Percentiles rank a stretch among this genome's conserved stretches.
phyloP scores from a whole-genome alignment of 441 rosid species.

The Gossypium davidsonii region DNA sequence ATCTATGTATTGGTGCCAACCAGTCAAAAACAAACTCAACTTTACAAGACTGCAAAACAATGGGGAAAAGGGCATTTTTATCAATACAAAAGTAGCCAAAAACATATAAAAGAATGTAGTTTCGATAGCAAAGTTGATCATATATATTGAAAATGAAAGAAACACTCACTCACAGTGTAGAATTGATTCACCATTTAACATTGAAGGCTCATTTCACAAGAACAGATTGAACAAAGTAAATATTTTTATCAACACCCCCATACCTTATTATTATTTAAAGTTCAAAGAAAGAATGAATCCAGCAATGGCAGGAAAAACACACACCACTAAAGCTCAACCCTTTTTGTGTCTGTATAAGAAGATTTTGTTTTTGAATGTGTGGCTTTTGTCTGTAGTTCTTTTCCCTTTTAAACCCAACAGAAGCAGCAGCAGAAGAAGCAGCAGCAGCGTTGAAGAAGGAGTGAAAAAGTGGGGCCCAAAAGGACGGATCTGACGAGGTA shows the following conservation, averaged over 20 bases:
- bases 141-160: too few relatives aligned
- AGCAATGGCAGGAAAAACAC: neutral
- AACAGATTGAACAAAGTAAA: constrained; percentile 25
- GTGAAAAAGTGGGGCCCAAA: constrained; percentile 17
- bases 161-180: constrained; percentile 16
- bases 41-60: constrained; percentile 24
- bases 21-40: constrained; percentile 16
- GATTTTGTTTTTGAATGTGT: neutral
- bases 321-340: neutral
- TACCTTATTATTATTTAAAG: neutral
- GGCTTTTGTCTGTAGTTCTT: neutral
- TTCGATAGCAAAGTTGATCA: constrained; percentile 17
- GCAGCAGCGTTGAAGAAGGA: neutral
- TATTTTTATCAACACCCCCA: constrained; percentile 13
- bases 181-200: neutral
- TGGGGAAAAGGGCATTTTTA: constrained; percentile 10
- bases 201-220: constrained; percentile 31
- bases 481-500: constrained; percentile 45
- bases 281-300: neutral
- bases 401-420: too few relatives aligned
- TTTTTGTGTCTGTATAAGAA: neutral
- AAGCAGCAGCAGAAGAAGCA: neutral
- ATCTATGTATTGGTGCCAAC: constrained; percentile 31
- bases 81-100: constrained; percentile 18
- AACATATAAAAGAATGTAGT: neutral